Base-by-base conservation (phyloP, 2,329 filamentous ascomycete species). In the Periconia sp. region DNA sequence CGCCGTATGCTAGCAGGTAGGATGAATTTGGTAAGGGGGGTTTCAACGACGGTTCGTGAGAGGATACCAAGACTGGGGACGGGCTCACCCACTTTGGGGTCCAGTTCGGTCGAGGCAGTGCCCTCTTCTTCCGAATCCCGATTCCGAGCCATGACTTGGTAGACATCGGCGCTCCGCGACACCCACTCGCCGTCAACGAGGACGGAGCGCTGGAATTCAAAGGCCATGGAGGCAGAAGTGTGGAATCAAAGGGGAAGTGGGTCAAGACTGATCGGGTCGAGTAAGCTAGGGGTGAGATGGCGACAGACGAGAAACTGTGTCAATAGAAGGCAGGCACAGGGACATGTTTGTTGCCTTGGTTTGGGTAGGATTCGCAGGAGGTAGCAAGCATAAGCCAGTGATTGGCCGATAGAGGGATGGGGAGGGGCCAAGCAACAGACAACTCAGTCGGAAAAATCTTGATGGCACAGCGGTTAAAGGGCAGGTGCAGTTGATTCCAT, bases 1-100 rank as follows among this genome's bases (percentile, higher is more conserved):
- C 86, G 86, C 53, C 92, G 83, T 54, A 97, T 79, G 55, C 87
- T 85, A n/a, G 87, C 90, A 13, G 92, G 90, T 14, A 96, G 77
- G 42, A 97, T 88, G 78, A 84, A 89, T 66, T 88, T 87, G 52
- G 88, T 82, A 35, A 89, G 78, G 1, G 92, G 89, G 58, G 90
- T 95, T 49, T 86, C 83, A 47, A 93, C 79, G 30, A 96, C 71
- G 0, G 92, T 96, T 65, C 84, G 86, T 1, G 91, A 91, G 44
- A 97, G 79, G 31, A 97, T 68, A 3, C 91, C 94, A 55, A 87
- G 82, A 18, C 73, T 75, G 6, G 88, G 85, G 13, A 58, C 30
- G 77, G 74, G 47, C 66, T 75, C 68, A 31, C 63, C 71, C 18
- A 64, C 69, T 31, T 68, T 63, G 6, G 66, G 50, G 35, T 60